phyloP scores from a whole-genome alignment of 2,329 filamentous ascomycete species.

The Emmonsiellopsis sp. region DNA sequence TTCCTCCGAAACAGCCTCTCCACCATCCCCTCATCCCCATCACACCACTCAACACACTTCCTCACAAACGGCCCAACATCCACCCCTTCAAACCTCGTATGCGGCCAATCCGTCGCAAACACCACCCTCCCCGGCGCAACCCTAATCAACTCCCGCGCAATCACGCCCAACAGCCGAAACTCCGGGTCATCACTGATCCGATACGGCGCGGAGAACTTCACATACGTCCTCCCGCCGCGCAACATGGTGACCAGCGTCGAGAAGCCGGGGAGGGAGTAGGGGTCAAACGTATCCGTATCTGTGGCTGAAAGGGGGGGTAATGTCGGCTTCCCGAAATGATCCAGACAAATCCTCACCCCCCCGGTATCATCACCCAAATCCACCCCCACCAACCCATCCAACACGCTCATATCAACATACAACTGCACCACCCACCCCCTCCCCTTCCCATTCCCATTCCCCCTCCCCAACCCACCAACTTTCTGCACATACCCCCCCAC shows the following conservation, averaged over 20 bases:
- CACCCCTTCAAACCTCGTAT: slow-evolving; percentile 51
- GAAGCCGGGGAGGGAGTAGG: slow-evolving; percentile 44
- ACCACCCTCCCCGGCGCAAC: slow-evolving; percentile 41
- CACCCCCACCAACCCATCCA: slow-evolving; percentile 11
- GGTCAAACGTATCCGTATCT: slow-evolving; percentile 23
- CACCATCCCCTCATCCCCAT: slow-evolving; percentile 31
- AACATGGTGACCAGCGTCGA: slow-evolving; percentile 40
- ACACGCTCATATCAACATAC: slow-evolving; percentile 41
- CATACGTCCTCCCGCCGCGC: slow-evolving; percentile 41
- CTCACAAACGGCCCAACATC: slow-evolving; percentile 49
- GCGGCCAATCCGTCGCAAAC: slow-evolving; percentile 57
- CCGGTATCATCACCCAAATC: slow-evolving; percentile 42
- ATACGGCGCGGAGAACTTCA: slow-evolving; percentile 54
- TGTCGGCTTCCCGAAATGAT: slow-evolving; percentile 49
- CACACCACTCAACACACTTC: slow-evolving; percentile 46
- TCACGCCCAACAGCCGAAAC: slow-evolving; percentile 38
- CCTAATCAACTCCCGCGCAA: slow-evolving; percentile 43
- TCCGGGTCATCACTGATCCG: slow-evolving; percentile 40
- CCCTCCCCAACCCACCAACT: slow-evolving; percentile 35
- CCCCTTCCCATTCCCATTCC: slow-evolving; percentile 40
- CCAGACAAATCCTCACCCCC: slow-evolving; percentile 47
- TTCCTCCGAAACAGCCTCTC: slow-evolving; percentile 48
- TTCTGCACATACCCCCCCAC: slow-evolving; percentile 43
- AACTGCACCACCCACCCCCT: slow-evolving; percentile 51
- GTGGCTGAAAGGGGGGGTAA: slow-evolving; percentile 18